A percentile compares a stretch with the other conserved stretches of the same genome.
Evolutionary conservation across 164 flowering plant species (phyloP).

Genomic region (Chimonanthus praecox): DNA sequence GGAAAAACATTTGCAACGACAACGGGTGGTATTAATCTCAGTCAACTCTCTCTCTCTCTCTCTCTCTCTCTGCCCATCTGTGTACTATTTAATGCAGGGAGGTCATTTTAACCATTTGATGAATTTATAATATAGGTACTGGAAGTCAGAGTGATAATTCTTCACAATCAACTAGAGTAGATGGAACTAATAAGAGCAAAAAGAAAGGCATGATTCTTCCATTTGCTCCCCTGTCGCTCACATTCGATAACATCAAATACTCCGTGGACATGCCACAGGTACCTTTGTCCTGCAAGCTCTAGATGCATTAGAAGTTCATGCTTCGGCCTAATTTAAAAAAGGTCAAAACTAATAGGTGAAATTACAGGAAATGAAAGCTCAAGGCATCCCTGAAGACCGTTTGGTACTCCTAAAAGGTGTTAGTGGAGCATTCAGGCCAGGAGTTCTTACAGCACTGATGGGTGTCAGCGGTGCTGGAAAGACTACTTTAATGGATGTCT

Average conservation of each 20-base stretch:
- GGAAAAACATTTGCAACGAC: neutral
- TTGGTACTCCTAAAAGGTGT: constrained; percentile 41
- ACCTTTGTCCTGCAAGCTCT: neutral
- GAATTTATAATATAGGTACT: neutral
- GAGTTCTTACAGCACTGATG: constrained; percentile 55
- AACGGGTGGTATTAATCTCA: constrained; percentile 6
- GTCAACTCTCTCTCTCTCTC: neutral
- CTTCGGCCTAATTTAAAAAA: too few relatives aligned
- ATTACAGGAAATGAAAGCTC: constrained; percentile 54
- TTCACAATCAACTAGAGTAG: constrained; percentile 9
- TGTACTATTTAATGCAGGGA: too few relatives aligned
- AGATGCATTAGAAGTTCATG: neutral
- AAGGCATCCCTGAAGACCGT: constrained; percentile 32
- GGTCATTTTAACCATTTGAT: neutral
- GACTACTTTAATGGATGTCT: constrained; percentile 52
- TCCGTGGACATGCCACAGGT: constrained; percentile 61
- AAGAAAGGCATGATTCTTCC: constrained; percentile 51
- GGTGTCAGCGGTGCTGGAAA: constrained; percentile 65
- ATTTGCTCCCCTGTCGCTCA: constrained; percentile 42
- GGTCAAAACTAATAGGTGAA: neutral
- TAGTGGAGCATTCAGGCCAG: constrained; percentile 52
- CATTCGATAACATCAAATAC: constrained; percentile 41
- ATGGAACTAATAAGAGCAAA: constrained; percentile 13
- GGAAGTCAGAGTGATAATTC: constrained; percentile 3
- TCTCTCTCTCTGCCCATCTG: neutral